These are phyloP conservation scores for Closterium sp. DNA, from an alignment of 139 green algal species.

Conservation along the genomic window DNA sequence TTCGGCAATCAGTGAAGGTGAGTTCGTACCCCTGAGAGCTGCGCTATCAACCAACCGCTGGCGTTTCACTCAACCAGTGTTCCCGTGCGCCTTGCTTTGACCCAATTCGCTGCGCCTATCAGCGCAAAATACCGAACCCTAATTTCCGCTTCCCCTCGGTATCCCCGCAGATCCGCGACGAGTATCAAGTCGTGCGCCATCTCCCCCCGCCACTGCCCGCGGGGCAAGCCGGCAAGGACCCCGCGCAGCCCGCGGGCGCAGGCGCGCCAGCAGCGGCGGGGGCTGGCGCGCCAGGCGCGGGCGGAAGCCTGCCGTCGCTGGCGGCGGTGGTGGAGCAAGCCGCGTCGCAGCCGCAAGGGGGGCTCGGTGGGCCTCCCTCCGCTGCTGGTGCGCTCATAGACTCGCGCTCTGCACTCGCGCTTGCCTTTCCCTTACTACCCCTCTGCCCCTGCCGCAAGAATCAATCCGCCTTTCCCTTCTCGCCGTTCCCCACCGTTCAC, in stretches of 20 bases:
- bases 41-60: not conserved
- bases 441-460: too few species aligned
- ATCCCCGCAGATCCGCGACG: conserved; percentile 16
- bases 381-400: too few species aligned
- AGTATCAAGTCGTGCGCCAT: conserved; percentile 17
- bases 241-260: not conserved
- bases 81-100: not conserved
- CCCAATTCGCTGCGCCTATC: not conserved
- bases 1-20: not conserved
- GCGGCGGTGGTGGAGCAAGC: not conserved
- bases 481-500: not conserved
- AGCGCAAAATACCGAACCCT: not conserved
- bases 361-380: not conserved
- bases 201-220: conserved; percentile 1
- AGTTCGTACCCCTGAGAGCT: too few species aligned
- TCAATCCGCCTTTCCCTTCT: not conserved
- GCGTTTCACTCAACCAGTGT: not conserved
- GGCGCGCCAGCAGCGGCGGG: not conserved
- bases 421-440: too few species aligned
- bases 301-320: not conserved
- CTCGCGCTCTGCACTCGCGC: too few species aligned
- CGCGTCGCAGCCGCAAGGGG: not conserved
- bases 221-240: not conserved
- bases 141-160: not conserved
- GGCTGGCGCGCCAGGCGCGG: too few species aligned